Percentiles rank a stretch among this genome's conserved stretches.
These are phyloP conservation scores for Daldinia grandis DNA, from an alignment of 495 filamentous ascomycete genomes.

Conservation along the genomic window DNA sequence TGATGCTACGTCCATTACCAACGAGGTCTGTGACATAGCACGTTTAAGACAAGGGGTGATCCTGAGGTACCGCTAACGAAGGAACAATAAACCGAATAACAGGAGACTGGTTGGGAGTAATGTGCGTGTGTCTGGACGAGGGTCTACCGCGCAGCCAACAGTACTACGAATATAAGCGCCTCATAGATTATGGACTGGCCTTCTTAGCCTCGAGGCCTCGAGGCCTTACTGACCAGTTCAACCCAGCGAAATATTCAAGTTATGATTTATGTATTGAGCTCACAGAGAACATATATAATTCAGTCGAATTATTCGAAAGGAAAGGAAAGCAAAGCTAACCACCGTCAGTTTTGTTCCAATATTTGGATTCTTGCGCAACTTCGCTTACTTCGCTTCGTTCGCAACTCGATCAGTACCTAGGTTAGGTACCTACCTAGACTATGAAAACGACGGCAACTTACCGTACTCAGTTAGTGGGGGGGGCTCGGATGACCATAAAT, in stretches of 20 bases:
- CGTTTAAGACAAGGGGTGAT: not conserved
- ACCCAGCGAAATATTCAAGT: not conserved
- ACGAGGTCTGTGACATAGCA: not conserved
- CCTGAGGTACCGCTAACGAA: not conserved
- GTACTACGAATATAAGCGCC: not conserved
- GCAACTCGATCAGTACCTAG: not conserved
- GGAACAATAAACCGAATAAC: not conserved
- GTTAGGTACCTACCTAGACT: not conserved
- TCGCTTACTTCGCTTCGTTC: not conserved
- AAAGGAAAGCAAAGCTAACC: not conserved
- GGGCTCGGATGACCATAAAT: not conserved
- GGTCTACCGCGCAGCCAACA: slow-evolving; percentile 8
- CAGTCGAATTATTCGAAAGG: not conserved
- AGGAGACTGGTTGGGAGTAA: not conserved
- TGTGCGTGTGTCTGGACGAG: not conserved
- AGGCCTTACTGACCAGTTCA: not conserved
- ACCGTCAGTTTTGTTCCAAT: not conserved
- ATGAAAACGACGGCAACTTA: not conserved
- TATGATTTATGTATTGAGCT: not conserved
- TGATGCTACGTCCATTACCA: not conserved
- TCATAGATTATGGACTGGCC: not conserved
- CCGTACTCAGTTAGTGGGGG: not conserved
- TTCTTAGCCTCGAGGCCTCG: not conserved
- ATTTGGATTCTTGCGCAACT: not conserved
- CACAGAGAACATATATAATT: not conserved